phyloP scores from a whole-genome alignment of 75 land plant species.

The Azolla pinnata region DNA sequence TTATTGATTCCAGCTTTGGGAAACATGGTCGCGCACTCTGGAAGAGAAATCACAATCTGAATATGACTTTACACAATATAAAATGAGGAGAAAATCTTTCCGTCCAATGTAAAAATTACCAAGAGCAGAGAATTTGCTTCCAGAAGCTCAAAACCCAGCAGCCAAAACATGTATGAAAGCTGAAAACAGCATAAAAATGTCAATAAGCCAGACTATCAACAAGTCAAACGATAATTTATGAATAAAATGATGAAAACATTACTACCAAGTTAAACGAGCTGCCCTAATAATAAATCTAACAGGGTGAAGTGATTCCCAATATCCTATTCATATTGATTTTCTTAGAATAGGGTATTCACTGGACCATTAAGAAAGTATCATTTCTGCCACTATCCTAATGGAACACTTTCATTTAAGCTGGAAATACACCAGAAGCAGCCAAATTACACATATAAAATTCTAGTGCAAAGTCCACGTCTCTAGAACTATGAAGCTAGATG shows the following conservation, averaged over 20 bases:
- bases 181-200: too few relatives aligned
- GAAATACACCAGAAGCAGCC: background rate
- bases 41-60: constrained; percentile 5
- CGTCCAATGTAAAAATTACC: constrained; percentile 27
- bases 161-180: constrained; percentile 93
- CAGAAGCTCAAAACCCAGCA: constrained; percentile 59
- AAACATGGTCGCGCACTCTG: constrained; percentile 70
- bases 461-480: too few relatives aligned
- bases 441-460: too few relatives aligned
- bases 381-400: background rate
- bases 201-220: too few relatives aligned
- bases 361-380: too few relatives aligned
- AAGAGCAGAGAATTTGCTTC: constrained; percentile 56
- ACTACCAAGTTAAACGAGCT: too few relatives aligned
- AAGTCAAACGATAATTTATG: too few relatives aligned
- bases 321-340: too few relatives aligned
- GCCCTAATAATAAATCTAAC: too few relatives aligned
- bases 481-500: too few relatives aligned
- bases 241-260: background rate
- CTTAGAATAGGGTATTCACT: too few relatives aligned
- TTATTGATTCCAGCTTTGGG: constrained; percentile 86
- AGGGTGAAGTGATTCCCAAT: too few relatives aligned
- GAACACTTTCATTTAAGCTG: background rate
- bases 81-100: background rate
- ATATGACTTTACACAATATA: background rate